Conservation (phyloP, 176 grass and related monocot species). For the Rhipidocladum racemiflorum region DNA sequence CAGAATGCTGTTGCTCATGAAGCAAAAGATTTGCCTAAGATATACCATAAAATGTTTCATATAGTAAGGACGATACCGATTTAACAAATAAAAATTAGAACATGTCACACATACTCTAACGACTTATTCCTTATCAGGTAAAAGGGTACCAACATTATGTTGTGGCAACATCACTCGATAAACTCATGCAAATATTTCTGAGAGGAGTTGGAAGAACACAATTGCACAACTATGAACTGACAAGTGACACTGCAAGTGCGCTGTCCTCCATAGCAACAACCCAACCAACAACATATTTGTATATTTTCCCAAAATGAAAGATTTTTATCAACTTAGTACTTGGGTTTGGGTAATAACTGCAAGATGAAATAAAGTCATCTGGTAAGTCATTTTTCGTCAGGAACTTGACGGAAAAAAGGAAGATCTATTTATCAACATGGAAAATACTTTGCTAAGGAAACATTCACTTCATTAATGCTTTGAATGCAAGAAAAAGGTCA, state of each 20-base stretch:
- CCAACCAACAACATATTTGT: not conserved
- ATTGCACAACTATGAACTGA: not conserved
- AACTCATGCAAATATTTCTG: slow-evolving; percentile 13
- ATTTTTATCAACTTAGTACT: not conserved
- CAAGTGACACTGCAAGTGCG: not conserved
- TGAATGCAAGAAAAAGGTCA: not conserved
- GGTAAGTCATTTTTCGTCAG: not conserved
- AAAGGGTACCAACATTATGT: not conserved
- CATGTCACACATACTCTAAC: not conserved
- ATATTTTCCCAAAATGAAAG: not conserved
- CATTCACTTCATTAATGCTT: not conserved
- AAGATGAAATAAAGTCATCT: not conserved
- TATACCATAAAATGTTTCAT: not conserved
- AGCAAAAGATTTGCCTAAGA: not conserved
- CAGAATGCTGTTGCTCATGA: not conserved
- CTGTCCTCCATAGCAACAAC: not conserved
- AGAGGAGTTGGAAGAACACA: not conserved
- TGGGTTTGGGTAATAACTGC: not conserved
- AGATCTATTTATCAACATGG: not conserved
- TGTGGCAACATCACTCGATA: not conserved
- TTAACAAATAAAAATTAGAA: not conserved
- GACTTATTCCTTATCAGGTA: not conserved
- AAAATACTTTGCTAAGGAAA: not conserved
- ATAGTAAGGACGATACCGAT: not conserved
- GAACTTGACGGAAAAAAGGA: not conserved